Percentiles rank a stretch among this genome's conserved stretches.
These are phyloP conservation scores for Chrysanthemum lavandulifolium DNA, from an alignment of 129 eudicot genomes.

Conservation along the genomic window DNA sequence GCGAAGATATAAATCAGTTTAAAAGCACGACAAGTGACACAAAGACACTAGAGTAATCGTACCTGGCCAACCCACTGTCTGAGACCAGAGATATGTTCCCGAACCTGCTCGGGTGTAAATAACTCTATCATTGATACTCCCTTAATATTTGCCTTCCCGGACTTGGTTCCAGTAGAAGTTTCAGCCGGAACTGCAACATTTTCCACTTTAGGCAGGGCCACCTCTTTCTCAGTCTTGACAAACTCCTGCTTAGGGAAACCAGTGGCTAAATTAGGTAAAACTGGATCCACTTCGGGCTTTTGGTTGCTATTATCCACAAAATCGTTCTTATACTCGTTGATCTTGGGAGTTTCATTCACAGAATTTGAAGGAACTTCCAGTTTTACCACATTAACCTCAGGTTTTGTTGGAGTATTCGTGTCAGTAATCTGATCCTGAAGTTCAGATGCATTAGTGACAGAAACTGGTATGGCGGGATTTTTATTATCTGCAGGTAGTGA, in stretches of 20 bases:
- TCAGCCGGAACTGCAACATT: slow-evolving; percentile 47
- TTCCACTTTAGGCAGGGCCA: slow-evolving; percentile 48
- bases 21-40: neutral
- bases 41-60: slow-evolving; percentile 12
- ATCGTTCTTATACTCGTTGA: slow-evolving; percentile 39
- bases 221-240: slow-evolving; percentile 57
- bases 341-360: slow-evolving; percentile 35
- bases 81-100: slow-evolving; percentile 86
- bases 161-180: slow-evolving; percentile 49
- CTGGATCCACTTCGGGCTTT: slow-evolving; percentile 35
- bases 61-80: slow-evolving; percentile 99
- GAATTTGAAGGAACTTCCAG: slow-evolving; percentile 34
- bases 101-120: slow-evolving; percentile 91
- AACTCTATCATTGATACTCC: slow-evolving; percentile 92
- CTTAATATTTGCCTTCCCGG: slow-evolving; percentile 83
- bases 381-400: slow-evolving; percentile 57
- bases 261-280: slow-evolving; percentile 33
- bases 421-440: slow-evolving; percentile 36
- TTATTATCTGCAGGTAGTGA: slow-evolving; percentile 39
- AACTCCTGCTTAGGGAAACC: slow-evolving; percentile 40
- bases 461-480: slow-evolving; percentile 33
- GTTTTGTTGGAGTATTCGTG: slow-evolving; percentile 35
- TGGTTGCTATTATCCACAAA: slow-evolving; percentile 34
- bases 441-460: slow-evolving; percentile 38
- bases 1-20: slow-evolving; percentile 1